Percentiles rank a stretch among this genome's conserved stretches.
Evolutionary conservation across 2,329 filamentous ascomycete species (phyloP).

Genomic region (Colletotrichum godetiae): DNA sequence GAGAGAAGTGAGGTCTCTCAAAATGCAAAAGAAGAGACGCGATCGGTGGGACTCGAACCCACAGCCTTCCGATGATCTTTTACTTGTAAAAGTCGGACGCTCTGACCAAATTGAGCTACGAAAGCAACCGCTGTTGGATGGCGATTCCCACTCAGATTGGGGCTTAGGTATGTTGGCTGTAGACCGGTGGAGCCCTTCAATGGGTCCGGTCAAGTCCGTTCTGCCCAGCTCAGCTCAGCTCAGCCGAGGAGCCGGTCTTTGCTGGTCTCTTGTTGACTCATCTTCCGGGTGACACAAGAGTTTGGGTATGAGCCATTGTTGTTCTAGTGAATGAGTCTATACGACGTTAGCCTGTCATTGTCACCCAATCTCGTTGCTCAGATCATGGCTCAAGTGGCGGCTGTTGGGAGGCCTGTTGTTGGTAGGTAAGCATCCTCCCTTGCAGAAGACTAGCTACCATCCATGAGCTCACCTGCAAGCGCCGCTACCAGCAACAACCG

Average conservation of each 20-base stretch:
- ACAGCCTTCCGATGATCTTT: conserved; percentile 18
- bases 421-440: neutral
- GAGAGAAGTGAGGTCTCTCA: neutral
- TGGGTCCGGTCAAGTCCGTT: neutral
- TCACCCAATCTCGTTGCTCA: neutral
- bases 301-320: neutral
- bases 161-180: neutral
- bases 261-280: neutral
- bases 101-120: conserved; percentile 25
- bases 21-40: neutral
- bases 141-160: neutral
- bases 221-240: no score
- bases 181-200: neutral
- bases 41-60: conserved; percentile 23
- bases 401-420: no score
- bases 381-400: neutral
- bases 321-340: neutral
- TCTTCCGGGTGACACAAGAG: neutral
- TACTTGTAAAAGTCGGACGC: conserved; percentile 19
- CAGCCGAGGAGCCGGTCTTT: neutral
- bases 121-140: neutral
- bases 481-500: rapidly evolving
- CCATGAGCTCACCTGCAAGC: neutral
- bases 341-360: neutral
- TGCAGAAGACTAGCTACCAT: neutral